Evolutionary conservation across 2,329 filamentous ascomycete genomes (phyloP).

Genomic region (Nemania sp.): DNA sequence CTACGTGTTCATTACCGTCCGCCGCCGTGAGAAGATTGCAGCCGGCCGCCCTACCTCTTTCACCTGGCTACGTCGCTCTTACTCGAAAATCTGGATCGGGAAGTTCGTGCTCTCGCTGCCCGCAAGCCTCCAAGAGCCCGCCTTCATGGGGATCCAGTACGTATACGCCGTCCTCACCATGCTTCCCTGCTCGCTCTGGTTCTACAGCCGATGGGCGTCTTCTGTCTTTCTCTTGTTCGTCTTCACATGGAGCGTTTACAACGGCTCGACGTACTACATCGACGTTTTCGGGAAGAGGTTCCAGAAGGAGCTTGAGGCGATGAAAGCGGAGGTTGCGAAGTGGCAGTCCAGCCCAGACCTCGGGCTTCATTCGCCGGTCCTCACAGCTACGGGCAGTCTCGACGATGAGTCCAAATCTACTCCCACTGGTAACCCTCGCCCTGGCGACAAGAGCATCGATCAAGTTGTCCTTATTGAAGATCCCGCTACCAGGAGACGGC

Average conservation of each 20-base stretch:
- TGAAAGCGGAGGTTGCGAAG: constrained; percentile 86
- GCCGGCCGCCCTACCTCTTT: constrained; percentile 95
- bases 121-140: constrained; percentile 74
- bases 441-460: constrained; percentile 24
- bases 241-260: constrained; percentile 96
- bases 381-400: constrained; percentile 43
- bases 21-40: constrained; percentile 92
- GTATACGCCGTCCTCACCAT: constrained; percentile 88
- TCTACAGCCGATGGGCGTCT: constrained; percentile 83
- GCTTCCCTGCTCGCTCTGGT: constrained; percentile 93
- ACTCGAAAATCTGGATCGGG: constrained; percentile 87
- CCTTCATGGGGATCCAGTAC: constrained; percentile 98
- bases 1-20: constrained; percentile 93
- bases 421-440: constrained; percentile 14
- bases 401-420: constrained; percentile 29
- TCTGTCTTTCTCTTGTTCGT: constrained; percentile 75
- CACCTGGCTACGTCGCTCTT: constrained; percentile 93
- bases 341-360: constrained; percentile 72
- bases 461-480: constrained; percentile 34
- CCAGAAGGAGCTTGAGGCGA: constrained; percentile 89
- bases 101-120: constrained; percentile 82
- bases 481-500: constrained; percentile 32
- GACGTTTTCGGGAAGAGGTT: constrained; percentile 97
- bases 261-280: constrained; percentile 96
- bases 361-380: constrained; percentile 44